Percentiles rank a stretch among this genome's conserved stretches.
Evolutionary conservation across 306 rosid genomes (phyloP).

Genomic region (Castanopsis chinensis): DNA sequence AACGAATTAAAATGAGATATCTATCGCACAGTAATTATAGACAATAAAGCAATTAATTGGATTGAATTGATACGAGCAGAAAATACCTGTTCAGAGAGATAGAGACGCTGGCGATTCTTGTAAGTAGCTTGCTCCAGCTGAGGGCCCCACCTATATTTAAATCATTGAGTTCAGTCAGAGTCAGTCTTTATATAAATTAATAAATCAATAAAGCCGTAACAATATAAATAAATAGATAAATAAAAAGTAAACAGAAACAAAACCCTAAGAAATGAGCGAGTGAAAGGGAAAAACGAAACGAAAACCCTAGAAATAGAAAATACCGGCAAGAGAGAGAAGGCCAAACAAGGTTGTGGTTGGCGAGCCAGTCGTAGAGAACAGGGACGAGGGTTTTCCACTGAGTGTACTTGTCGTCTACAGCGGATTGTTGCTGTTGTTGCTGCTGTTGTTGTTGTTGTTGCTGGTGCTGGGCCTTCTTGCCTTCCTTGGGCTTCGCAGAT

Average conservation of each 20-base stretch:
- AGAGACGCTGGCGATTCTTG: conserved; percentile 80
- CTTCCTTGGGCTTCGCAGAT: conserved; percentile 26
- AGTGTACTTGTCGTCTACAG: conserved; percentile 76
- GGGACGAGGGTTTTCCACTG: conserved; percentile 93
- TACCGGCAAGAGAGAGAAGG: conserved; percentile 97
- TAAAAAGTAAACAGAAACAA: not conserved
- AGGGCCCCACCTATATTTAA: conserved; percentile 66
- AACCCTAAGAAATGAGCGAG: conserved; percentile 18
- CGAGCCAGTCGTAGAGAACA: conserved; percentile 92
- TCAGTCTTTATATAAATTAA: not conserved
- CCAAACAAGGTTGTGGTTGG: conserved; percentile 94
- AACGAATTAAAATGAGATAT: not conserved
- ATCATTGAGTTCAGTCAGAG: not conserved
- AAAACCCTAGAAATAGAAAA: conserved; percentile 13
- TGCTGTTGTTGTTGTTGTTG: too few species aligned
- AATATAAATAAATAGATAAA: not conserved
- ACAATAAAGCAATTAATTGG: not conserved
- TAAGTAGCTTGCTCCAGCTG: conserved; percentile 79
- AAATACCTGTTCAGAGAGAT: conserved; percentile 70
- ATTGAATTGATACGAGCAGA: not conserved
- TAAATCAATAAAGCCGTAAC: not conserved
- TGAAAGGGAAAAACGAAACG: not conserved
- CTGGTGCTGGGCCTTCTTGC: conserved; percentile 48
- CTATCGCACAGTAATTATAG: not conserved
- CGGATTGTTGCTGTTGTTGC: conserved; percentile 15